Evolutionary conservation across 2,329 filamentous ascomycete species (phyloP).

Genomic region (Chaetomium sp.): DNA sequence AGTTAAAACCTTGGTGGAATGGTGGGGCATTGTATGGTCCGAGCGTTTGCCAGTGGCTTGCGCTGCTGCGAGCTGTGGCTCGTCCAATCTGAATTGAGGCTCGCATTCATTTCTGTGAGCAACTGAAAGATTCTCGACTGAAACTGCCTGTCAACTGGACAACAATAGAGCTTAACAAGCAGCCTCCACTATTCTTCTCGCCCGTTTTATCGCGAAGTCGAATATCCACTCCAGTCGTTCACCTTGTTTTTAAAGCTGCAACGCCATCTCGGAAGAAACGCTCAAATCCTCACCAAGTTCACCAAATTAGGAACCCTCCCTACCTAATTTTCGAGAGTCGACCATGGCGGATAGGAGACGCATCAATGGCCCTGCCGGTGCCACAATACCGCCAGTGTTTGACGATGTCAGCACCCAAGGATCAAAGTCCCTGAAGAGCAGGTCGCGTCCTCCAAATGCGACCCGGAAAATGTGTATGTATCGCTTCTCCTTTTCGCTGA

Average conservation of each 20-base stretch:
- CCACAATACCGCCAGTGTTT: conserved; percentile 73
- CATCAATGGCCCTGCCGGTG: conserved; percentile 82
- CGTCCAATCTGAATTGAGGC: neutral
- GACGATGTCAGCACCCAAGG: conserved; percentile 48
- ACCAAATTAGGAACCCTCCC: neutral
- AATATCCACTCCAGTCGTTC: neutral
- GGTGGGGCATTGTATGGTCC: conserved; percentile 16
- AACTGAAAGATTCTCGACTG: conserved; percentile 3
- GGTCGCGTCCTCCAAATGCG: conserved; percentile 65
- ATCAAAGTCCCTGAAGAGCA: conserved; percentile 47
- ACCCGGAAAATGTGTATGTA: conserved; percentile 84
- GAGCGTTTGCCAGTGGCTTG: conserved; percentile 12
- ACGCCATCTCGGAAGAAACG: neutral
- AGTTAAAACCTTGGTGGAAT: conserved; percentile 20
- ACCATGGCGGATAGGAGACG: conserved; percentile 81
- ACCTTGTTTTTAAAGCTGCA: neutral
- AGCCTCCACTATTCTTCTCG: neutral
- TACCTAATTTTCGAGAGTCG: neutral
- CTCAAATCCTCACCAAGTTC: neutral
- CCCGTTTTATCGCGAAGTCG: neutral
- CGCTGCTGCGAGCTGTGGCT: conserved; percentile 15
- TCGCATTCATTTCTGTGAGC: neutral
- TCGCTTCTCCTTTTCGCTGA: conserved; percentile 3
- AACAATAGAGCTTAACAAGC: neutral
- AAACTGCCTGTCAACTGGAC: neutral